A percentile compares a stretch with the other conserved stretches of the same genome.
These are phyloP conservation scores for Rhizopogon sp. DNA, from an alignment of 768 basidiomycete species.

Conservation along the genomic window DNA sequence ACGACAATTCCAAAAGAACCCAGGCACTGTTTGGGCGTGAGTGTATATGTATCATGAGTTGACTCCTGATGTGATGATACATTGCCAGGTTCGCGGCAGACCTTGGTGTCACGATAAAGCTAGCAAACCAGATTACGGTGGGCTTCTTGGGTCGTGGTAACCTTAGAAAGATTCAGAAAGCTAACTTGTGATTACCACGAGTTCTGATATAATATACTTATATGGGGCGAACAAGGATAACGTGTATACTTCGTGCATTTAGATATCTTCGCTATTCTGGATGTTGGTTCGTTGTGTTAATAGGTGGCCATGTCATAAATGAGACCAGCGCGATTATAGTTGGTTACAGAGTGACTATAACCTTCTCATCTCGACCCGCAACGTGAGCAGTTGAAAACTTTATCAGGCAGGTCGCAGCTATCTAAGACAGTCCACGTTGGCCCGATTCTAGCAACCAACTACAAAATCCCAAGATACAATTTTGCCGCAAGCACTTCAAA, in stretches of 20 bases:
- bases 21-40: conserved; percentile 36
- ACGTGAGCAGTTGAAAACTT: no score
- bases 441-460: no score
- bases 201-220: not conserved
- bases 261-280: not conserved
- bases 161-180: not conserved
- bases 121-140: conserved; percentile 54
- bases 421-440: no score
- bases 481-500: no score
- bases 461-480: no score
- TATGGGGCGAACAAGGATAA: not conserved
- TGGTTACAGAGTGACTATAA: no score
- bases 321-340: no score
- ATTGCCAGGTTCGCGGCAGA: conserved; percentile 43
- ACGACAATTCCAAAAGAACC: conserved; percentile 56
- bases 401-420: no score
- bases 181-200: conserved; percentile 5
- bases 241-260: not conserved
- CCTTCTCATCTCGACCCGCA: no score
- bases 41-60: conserved; percentile 1
- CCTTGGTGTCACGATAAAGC: conserved; percentile 40
- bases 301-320: no score
- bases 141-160: conserved; percentile 35
- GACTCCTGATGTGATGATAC: not conserved
- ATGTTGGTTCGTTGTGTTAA: no score